Base-by-base conservation (phyloP, 2,329 filamentous ascomycete species). In the Fusarium acutatum region DNA sequence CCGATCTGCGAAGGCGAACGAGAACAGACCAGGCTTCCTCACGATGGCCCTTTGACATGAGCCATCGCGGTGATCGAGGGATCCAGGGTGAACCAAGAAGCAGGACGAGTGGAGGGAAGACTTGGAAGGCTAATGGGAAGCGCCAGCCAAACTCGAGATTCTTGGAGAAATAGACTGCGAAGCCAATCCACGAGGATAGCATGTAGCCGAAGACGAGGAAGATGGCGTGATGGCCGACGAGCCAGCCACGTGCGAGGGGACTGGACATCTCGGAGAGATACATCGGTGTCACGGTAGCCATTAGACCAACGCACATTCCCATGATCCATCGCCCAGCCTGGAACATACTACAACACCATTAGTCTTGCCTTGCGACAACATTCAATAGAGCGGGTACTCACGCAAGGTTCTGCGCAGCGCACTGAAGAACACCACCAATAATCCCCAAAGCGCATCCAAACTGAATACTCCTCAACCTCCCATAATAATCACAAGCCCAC, bases 141-240 rank as follows among this genome's bases (percentile, higher is more conserved):
- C 84, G 81, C 84, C 83, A 86, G 24, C 82, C 80, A 12, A 84
- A 80, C 1, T 79, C 72, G 1, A 78, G 81, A 7, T 79, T 72
- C 20, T 76, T 77, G n/a, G 80, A 72, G 34, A 80, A 80, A 24
- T 78, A 79, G 41, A 76, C 79, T 5, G 80, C 83, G 58, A 80
- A 84, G 44, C 84, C 83, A 0, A 82, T 72, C 80, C 79, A 82
- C 0, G 75, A 76, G 4, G 84, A 84, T n/a, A 87, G 82, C 56
- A 83, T 83, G 18, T 86, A 80, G 1, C 85, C 85, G 12, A 87
- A 78, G 41, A 86, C 85, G 1, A 84, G 85, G 37, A 86, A 81
- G 10, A 83, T 86, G 9, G 84, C 84, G 61, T 85, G 85, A 6
- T 87, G 85, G 26, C 86, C 86, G 44, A 89, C 85, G 30, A 87